phyloP scores from a whole-genome alignment of 768 basidiomycete species.

The Boletus barrowsii region DNA sequence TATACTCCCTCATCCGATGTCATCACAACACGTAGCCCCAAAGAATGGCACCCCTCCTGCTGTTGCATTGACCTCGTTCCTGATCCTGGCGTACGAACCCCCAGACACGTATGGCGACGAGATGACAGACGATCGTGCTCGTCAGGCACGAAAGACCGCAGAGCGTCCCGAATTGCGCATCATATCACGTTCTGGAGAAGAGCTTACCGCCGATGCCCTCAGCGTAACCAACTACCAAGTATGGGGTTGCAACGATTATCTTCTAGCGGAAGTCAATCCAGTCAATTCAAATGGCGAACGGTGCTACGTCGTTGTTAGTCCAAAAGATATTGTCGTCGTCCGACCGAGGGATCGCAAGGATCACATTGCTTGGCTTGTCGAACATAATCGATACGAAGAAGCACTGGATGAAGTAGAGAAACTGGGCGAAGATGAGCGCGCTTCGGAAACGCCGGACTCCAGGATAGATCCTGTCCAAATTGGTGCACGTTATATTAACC shows the following conservation, averaged over 20 bases:
- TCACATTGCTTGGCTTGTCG: constrained; percentile 90
- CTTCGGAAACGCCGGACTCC: constrained; percentile 35
- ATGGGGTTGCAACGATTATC: constrained; percentile 93
- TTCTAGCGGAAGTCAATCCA: constrained; percentile 51
- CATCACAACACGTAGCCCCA: constrained; percentile 19
- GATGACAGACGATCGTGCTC: constrained; percentile 64
- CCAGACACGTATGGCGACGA: constrained; percentile 70
- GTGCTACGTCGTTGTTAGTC: constrained; percentile 82
- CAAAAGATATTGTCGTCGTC: constrained; percentile 84
- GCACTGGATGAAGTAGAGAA: constrained; percentile 80
- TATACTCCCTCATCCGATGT: constrained; percentile 71
- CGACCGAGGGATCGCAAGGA: constrained; percentile 84
- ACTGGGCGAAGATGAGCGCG: constrained; percentile 35
- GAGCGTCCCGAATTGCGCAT: constrained; percentile 94
- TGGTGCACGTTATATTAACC: constrained; percentile 81
- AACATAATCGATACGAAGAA: constrained; percentile 82
- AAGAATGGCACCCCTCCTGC: constrained; percentile 20
- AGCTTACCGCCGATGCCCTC: constrained; percentile 81
- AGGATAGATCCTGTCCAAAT: constrained; percentile 62
- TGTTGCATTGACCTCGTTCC: constrained; percentile 60
- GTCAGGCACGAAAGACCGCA: constrained; percentile 79
- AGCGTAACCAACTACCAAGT: constrained; percentile 72
- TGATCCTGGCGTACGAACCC: constrained; percentile 84
- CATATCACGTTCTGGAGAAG: constrained; percentile 85
- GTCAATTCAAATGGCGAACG: constrained; percentile 34